Conservation (phyloP, 306 rosid genomes). For the Prunus mongolica region DNA sequence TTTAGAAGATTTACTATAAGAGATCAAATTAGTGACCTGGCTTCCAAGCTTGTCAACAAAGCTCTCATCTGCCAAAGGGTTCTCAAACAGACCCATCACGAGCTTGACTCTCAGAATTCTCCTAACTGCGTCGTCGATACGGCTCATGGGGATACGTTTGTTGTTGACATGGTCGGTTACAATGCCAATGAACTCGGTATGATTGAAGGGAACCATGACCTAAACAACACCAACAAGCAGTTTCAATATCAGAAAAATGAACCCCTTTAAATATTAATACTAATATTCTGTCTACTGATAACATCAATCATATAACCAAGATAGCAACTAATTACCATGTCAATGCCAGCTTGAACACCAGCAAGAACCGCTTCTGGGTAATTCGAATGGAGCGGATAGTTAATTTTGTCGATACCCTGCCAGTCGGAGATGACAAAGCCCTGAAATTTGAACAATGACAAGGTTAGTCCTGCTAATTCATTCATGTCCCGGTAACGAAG, state of each 20-base stretch:
- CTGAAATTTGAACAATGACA: conserved; percentile 6
- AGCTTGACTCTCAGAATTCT: conserved; percentile 20
- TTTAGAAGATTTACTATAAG: background rate
- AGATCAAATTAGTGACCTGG: background rate
- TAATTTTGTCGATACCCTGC: conserved; percentile 18
- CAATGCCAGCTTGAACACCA: conserved; percentile 18
- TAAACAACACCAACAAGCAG: background rate
- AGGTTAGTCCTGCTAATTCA: background rate
- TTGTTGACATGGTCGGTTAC: conserved; percentile 7
- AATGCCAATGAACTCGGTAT: conserved; percentile 3
- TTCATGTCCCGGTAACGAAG: background rate
- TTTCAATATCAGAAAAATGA: background rate
- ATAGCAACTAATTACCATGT: conserved; percentile 12
- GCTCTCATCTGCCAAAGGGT: conserved; percentile 14
- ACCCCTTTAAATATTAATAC: background rate
- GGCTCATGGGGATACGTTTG: background rate
- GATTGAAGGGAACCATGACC: conserved; percentile 20
- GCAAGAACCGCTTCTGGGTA: conserved; percentile 15
- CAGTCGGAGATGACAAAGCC: conserved; percentile 23
- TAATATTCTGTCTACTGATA: background rate
- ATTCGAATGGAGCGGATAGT: conserved; percentile 1
- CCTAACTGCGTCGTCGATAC: conserved; percentile 16
- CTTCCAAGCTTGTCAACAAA: conserved; percentile 7
- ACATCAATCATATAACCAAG: too few species aligned
- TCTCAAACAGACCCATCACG: conserved; percentile 22